phyloP scores from a whole-genome alignment of 345 rosid species.

The Eucalyptus pauciflora region DNA sequence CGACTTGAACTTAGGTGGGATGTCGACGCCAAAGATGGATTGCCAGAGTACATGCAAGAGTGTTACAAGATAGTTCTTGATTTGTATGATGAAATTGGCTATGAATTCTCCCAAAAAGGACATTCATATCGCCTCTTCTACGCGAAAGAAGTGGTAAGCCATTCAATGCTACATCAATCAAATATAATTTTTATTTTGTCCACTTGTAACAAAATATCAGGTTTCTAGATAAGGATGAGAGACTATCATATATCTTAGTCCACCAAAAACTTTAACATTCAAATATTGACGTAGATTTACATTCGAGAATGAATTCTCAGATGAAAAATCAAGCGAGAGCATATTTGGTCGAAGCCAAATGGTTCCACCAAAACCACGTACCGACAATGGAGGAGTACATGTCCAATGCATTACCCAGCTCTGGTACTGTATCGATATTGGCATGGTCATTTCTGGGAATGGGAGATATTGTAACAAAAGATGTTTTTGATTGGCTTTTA shows the following conservation, averaged over 20 bases:
- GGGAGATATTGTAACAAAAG: not conserved
- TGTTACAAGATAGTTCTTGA: slow-evolving; percentile 12
- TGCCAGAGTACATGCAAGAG: slow-evolving; percentile 16
- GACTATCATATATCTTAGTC: not conserved
- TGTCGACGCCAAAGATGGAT: not conserved
- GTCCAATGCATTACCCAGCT: not conserved
- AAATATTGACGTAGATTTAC: not conserved
- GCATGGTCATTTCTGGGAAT: not conserved
- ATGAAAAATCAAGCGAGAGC: not conserved
- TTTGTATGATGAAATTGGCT: slow-evolving; percentile 9
- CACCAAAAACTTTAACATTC: not conserved
- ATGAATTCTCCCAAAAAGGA: not conserved
- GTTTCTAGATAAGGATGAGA: not conserved
- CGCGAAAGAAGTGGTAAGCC: slow-evolving; percentile 12
- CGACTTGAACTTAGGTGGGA: slow-evolving; percentile 3
- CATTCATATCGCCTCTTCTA: not conserved
- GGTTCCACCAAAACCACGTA: not conserved
- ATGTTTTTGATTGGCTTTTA: not conserved
- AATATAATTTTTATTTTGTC: not conserved
- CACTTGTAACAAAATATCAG: not conserved
- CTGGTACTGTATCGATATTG: not conserved
- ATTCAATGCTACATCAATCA: not conserved
- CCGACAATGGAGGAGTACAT: slow-evolving; percentile 16
- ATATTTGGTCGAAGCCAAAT: not conserved
- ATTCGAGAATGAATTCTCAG: not conserved